A percentile compares a stretch with the other conserved stretches of the same genome.
phyloP scores from a whole-genome alignment of 352 stramenopile genomes.

The Phytophthora cryptogea region DNA sequence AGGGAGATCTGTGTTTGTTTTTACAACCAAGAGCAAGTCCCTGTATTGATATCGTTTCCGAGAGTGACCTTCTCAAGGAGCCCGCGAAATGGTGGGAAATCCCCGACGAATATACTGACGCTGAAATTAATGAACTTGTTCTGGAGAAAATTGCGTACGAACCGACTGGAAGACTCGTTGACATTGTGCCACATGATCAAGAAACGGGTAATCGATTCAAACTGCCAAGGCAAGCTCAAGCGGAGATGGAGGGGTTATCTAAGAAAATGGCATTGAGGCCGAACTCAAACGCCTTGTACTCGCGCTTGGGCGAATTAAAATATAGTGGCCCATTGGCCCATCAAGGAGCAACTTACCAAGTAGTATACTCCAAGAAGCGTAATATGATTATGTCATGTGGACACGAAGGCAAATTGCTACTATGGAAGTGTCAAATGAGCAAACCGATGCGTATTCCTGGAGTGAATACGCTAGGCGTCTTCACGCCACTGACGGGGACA shows the following conservation, averaged over 20 bases:
- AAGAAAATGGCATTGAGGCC: slow-evolving; percentile 54
- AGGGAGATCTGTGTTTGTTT: slow-evolving; percentile 73
- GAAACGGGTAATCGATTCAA: slow-evolving; percentile 75
- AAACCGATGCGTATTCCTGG: slow-evolving; percentile 60
- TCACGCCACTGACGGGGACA: slow-evolving; percentile 50
- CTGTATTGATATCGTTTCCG: slow-evolving; percentile 33
- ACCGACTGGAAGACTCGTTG: slow-evolving; percentile 56
- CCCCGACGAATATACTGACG: slow-evolving; percentile 63
- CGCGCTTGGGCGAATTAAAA: slow-evolving; percentile 50
- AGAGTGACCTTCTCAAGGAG: slow-evolving; percentile 41
- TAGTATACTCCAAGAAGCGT: slow-evolving; percentile 60
- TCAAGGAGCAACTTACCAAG: slow-evolving; percentile 44
- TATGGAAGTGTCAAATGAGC: slow-evolving; percentile 63
- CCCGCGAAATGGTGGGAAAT: slow-evolving; percentile 81
- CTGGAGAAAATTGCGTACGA: slow-evolving; percentile 68
- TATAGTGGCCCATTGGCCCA: slow-evolving; percentile 61
- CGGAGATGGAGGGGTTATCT: slow-evolving; percentile 57
- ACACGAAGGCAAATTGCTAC: slow-evolving; percentile 47
- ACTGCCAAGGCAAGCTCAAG: slow-evolving; percentile 51
- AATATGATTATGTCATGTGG: slow-evolving; percentile 61
- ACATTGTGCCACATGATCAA: slow-evolving; percentile 64
- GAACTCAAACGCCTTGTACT: slow-evolving; percentile 46
- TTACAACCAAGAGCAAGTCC: slow-evolving; percentile 56
- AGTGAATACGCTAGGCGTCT: slow-evolving; percentile 60
- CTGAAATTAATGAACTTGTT: slow-evolving; percentile 64